phyloP scores from a whole-genome alignment of 2,329 filamentous ascomycete genomes.

The Fusarium sterilihyphosum region DNA sequence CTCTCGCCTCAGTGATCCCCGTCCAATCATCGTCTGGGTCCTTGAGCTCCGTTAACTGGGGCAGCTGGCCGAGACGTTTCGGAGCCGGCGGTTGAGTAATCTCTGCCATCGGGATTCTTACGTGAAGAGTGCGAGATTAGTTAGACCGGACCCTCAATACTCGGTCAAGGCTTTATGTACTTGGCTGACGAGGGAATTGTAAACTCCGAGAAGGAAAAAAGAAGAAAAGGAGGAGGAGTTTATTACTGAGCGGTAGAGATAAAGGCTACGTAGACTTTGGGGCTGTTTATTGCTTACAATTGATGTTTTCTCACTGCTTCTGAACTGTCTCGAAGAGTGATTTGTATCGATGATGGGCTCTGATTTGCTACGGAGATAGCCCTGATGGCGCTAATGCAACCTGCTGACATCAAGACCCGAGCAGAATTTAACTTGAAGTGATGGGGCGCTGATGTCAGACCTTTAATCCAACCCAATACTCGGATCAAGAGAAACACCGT shows the following conservation, averaged over 20 bases:
- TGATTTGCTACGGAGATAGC: background rate
- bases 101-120: slow-evolving; percentile 27
- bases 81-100: slow-evolving; percentile 4
- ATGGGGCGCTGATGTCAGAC: slow-evolving; percentile 28
- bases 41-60: slow-evolving; percentile 27
- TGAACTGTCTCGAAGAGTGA: background rate
- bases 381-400: slow-evolving; percentile 36
- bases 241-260: background rate
- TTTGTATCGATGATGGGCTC: background rate
- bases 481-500: background rate
- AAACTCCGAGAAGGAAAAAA: background rate
- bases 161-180: background rate
- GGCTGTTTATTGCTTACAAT: background rate
- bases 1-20: slow-evolving; percentile 34
- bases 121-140: slow-evolving; percentile 7
- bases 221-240: background rate
- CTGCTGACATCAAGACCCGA: slow-evolving; percentile 30
- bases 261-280: background rate
- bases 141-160: background rate
- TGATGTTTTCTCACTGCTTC: background rate
- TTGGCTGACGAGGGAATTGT: slow-evolving; percentile 1
- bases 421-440: background rate
- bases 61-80: slow-evolving; percentile 10
- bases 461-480: slow-evolving; percentile 1
- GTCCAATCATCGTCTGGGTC: slow-evolving; percentile 39